Base-by-base conservation (phyloP, 75 land plant species). In the Chamaecyparis obtusa region DNA sequence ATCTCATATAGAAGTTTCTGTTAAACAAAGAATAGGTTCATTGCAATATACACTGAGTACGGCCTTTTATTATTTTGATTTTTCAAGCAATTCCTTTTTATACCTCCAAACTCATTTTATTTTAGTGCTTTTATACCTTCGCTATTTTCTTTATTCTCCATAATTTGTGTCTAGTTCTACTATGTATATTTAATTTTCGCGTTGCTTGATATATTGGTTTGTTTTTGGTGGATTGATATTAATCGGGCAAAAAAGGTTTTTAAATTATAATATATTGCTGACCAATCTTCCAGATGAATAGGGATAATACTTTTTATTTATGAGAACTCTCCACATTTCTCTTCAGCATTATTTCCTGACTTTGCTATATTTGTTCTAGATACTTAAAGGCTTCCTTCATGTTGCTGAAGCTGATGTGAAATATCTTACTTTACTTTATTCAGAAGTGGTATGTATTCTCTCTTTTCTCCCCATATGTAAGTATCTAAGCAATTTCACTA, bases 361-460 rank as follows among this genome's bases (percentile, higher is more conserved):
- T 80, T 30, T 80, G 14, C 43, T 27, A 36, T 80, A 9, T 43
- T 80, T 43, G 16, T 44, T 89, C 13, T 87, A 92, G 93, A 87
- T 84, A n/a, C 87, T 89, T 80, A 91, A 92, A 75, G 80, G 41
- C 79, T 92, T 92, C 64, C 90, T 91, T 32, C 55, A 51, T 74
- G 87, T 88, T 49, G 93, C 93, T 16, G 97, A 93, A 90, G 88
- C 93, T 48, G 95, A 97, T 85, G 99, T 94, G 86, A 86, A 90
- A 64, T 91, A 97, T 16, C 90, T 98, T 32, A 91, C 96, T 75
- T 90, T 91, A 83, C 87, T 98, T 27, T 98, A 98, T 88, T 90
- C 94, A 84, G 94, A 91, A 88, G 99, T 94, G 96, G 99, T 98
- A 96, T 88, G 89, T n/a, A 37, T 71, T 87, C 85, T 75, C 24